Evolutionary conservation across 2,329 filamentous ascomycete genomes (phyloP).

Genomic region (Chaetomium olivaceum): DNA sequence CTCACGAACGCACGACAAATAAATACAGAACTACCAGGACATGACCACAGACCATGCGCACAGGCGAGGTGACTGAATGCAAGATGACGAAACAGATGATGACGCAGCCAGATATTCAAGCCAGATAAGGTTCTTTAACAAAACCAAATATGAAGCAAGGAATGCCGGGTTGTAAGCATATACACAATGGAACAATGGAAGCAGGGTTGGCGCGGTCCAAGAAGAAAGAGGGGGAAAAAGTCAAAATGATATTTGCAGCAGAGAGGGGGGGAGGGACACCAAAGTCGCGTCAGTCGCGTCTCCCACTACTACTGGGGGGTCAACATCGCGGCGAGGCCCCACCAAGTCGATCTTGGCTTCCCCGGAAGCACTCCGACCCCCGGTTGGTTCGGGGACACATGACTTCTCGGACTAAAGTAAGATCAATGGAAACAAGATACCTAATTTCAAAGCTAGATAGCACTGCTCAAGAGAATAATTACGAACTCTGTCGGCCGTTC

Average conservation of each 20-base stretch:
- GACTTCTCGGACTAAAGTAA: not conserved
- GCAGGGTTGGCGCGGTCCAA: not conserved
- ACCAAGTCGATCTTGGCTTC: not conserved
- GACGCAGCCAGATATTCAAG: not conserved
- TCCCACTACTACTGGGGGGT: not conserved
- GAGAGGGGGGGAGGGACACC: not conserved
- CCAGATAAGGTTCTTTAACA: not conserved
- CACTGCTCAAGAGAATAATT: not conserved
- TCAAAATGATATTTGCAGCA: not conserved
- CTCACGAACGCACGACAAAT: not conserved
- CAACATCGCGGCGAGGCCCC: slow-evolving; percentile 4
- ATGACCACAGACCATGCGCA: not conserved
- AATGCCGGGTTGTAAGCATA: not conserved
- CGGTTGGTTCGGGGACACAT: not conserved
- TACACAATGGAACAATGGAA: not conserved
- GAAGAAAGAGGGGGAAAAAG: not conserved
- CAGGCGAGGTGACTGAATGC: not conserved
- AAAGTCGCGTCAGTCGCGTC: slow-evolving; percentile 15
- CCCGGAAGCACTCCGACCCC: not conserved
- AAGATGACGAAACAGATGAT: not conserved
- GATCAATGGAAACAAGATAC: not conserved
- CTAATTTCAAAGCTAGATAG: not conserved
- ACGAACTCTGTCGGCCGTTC: not conserved
- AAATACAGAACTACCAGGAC: not conserved
- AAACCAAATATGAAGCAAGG: not conserved